Conservation (phyloP, 2,329 filamentous ascomycete genomes). For the Furcasterigmium furcatum region DNA sequence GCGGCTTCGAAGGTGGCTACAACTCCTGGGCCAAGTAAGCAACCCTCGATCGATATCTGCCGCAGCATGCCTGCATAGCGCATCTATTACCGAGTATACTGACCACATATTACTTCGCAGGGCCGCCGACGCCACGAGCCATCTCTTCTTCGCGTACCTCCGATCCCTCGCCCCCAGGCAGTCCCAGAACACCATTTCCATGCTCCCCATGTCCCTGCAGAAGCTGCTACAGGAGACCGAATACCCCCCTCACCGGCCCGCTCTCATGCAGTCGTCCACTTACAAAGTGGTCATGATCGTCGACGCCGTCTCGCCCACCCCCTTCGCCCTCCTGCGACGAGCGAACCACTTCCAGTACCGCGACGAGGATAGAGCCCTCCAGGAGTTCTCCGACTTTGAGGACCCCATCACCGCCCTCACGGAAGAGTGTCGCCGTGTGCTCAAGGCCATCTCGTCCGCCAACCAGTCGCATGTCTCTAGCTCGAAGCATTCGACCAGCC, state of each 20-base stretch:
- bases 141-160: constrained; percentile 97
- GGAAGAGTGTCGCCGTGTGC: constrained; percentile 88
- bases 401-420: constrained; percentile 86
- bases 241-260: constrained; percentile 81
- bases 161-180: constrained; percentile 84
- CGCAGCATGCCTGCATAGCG: background rate
- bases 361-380: constrained; percentile 80
- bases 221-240: constrained; percentile 88
- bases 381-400: constrained; percentile 82
- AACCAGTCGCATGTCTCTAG: constrained; percentile 80
- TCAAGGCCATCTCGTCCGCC: constrained; percentile 81
- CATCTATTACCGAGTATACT: constrained; percentile 15
- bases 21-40: constrained; percentile 77
- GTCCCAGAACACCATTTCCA: constrained; percentile 73
- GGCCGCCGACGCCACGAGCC: constrained; percentile 91
- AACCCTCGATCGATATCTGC: background rate
- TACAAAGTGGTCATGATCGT: constrained; percentile 97
- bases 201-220: constrained; percentile 86
- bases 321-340: constrained; percentile 84
- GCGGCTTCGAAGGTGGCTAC: constrained; percentile 93
- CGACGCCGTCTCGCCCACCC: constrained; percentile 88
- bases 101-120: constrained; percentile 40
- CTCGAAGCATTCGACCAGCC: constrained; percentile 66
- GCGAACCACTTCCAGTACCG: constrained; percentile 95
- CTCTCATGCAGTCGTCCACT: constrained; percentile 74